These are phyloP conservation scores for Chytridium lagenaria DNA, from an alignment of 371 early-diverging fungal genomes.

Conservation along the genomic window DNA sequence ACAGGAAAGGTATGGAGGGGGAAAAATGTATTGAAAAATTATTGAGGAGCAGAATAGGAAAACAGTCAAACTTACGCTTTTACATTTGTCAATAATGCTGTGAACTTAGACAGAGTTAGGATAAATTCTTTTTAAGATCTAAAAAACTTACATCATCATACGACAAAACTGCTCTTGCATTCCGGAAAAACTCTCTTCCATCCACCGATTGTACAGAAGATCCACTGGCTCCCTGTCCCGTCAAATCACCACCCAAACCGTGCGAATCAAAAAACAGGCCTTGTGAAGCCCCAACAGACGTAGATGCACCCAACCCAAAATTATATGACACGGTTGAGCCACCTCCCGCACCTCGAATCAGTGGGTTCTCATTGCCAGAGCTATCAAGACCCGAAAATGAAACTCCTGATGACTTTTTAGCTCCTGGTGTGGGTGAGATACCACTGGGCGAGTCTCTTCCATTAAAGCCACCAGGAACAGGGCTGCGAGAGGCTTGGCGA, in stretches of 20 bases:
- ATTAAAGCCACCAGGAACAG: not conserved
- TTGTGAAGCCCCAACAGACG: slow-evolving; percentile 11
- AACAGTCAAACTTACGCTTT: slow-evolving; percentile 27
- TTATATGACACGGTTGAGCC: not conserved
- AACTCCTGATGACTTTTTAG: not conserved
- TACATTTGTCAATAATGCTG: slow-evolving; percentile 43
- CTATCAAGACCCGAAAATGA: slow-evolving; percentile 3
- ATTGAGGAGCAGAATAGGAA: not conserved
- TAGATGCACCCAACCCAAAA: not conserved
- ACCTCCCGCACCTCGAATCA: slow-evolving; percentile 10
- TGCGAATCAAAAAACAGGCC: not conserved
- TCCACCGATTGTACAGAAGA: slow-evolving; percentile 34
- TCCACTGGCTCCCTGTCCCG: not conserved
- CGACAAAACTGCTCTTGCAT: slow-evolving; percentile 37
- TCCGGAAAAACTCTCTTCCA: slow-evolving; percentile 48
- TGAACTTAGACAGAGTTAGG: slow-evolving; percentile 27
- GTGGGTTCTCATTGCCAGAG: not conserved
- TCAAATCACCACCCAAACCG: not conserved
- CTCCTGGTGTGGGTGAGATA: not conserved
- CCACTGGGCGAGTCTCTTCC: not conserved
- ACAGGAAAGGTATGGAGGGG: not conserved
- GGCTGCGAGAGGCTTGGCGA: not conserved
- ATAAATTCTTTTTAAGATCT: not conserved
- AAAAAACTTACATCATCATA: slow-evolving; percentile 39
- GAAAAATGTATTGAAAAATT: not conserved